Base-by-base conservation (phyloP, 495 filamentous ascomycete genomes). In the Talaromyces proteolyticus region DNA sequence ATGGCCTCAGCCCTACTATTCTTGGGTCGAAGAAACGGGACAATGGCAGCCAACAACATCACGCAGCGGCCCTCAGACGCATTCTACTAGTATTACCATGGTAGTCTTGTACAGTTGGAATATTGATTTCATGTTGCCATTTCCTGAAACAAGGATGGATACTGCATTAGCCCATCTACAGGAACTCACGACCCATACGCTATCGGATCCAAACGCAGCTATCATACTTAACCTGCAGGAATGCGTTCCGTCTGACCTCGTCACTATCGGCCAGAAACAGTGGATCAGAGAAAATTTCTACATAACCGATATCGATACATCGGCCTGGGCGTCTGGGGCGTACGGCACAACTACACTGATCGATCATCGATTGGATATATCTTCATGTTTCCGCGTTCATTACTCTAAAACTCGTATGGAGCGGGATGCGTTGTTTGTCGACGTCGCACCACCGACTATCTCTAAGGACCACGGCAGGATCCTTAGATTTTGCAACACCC, bases 261-360 rank as follows among this genome's bases (percentile, higher is more conserved):
- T 39, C 0, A 51, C 66, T 2, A 72, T 81, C 38, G 50, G 67
- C 37, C 38, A 41, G 0, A 53, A 63, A 18, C 36, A 37, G 0
- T 81, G 77, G 75, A 58, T 82, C 5, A 57, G 63, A 42, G 48
- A 63, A 4, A 45, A 37, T 6, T 82, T 77, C 62, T 46, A 58
- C 50, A 57, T 79, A 12, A 80, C 77, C 0, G 79, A 82, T 29
- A 11, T 68, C 36, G 54, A 58, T 20, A 22, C 22, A 3, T 29
- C 42, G 6, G 54, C 62, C 49, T 75, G 67, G 68, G 58, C 54
- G n/a, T 40, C 48, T 10, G 50, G 41, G 3, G 19, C 36, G n/a
- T 76, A 72, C 53, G 78, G 79, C 36, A 82, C 78, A 6, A 68
- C 62, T 6, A 78, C 73, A 22, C 66, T 83, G 11, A 53, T 81